phyloP scores from a whole-genome alignment of 169 alveolate genomes.

The Haemoproteus tartakovskyi region DNA sequence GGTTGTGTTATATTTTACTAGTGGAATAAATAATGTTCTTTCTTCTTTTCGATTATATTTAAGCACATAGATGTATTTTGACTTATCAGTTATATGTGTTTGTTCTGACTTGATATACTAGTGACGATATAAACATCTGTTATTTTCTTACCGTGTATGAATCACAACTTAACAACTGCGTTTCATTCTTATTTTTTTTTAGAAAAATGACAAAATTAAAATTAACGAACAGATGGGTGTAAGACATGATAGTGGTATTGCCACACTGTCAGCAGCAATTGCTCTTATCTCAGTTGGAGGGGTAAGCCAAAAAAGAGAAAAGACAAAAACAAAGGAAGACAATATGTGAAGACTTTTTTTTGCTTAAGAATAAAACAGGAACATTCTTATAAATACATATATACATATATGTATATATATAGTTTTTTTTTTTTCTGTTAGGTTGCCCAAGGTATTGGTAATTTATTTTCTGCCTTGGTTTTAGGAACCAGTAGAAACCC shows the following conservation, averaged over 20 bases:
- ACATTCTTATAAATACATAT: background rate
- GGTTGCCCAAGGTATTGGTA: conserved; percentile 91
- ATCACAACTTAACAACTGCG: background rate
- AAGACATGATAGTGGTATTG: conserved; percentile 81
- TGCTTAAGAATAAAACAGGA: background rate
- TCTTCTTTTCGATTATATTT: too few species aligned
- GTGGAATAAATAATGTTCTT: too few species aligned
- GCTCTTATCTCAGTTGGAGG: conserved; percentile 84
- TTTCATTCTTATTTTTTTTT: background rate
- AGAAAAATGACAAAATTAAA: conserved; percentile 21
- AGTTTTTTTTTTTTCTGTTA: background rate
- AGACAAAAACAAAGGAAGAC: background rate
- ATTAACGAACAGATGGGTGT: conserved; percentile 68
- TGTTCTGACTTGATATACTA: too few species aligned
- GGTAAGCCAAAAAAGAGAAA: conserved; percentile 11
- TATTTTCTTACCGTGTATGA: background rate
- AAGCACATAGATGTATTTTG: too few species aligned
- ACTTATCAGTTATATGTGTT: too few species aligned
- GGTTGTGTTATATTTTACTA: too few species aligned
- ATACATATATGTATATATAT: background rate
- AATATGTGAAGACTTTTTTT: background rate
- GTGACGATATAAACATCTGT: too few species aligned
- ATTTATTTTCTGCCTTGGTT: conserved; percentile 87
- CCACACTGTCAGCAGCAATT: conserved; percentile 81
- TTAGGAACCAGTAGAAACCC: conserved; percentile 90